Percentiles rank a stretch among this genome's conserved stretches.
Evolutionary conservation across 495 filamentous ascomycete genomes (phyloP).

Genomic region (Hypoxylon intermedium): DNA sequence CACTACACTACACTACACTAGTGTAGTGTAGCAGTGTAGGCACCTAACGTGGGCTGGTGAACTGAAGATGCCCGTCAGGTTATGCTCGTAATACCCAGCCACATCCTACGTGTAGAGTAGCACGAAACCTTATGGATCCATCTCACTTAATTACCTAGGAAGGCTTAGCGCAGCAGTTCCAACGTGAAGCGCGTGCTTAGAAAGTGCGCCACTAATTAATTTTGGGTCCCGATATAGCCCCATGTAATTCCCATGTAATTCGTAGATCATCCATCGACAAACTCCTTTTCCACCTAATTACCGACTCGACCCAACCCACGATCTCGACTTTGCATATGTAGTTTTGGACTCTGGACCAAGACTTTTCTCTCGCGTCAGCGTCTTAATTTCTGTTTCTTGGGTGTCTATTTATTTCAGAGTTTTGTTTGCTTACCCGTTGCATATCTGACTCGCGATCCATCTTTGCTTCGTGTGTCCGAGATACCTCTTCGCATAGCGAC

Average conservation of each 20-base stretch:
- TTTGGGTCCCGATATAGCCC: constrained; percentile 14
- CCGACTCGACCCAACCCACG: constrained; percentile 14
- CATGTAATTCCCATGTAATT: constrained; percentile 14
- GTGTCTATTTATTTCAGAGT: constrained; percentile 2
- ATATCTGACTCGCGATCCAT: background rate
- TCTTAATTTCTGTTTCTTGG: constrained; percentile 6
- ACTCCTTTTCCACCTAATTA: constrained; percentile 32
- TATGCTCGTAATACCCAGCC: constrained; percentile 12
- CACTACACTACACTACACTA: too few species aligned
- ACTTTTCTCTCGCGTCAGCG: constrained; percentile 11
- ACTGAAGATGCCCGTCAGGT: constrained; percentile 5
- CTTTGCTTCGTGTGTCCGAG: background rate
- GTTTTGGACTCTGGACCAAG: constrained; percentile 13
- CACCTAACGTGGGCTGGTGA: background rate
- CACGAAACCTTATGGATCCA: background rate
- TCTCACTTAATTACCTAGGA: constrained; percentile 18
- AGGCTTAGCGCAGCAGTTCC: constrained; percentile 11
- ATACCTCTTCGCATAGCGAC: constrained; percentile 9
- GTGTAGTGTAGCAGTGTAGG: too few species aligned
- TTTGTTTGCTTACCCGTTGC: constrained; percentile 4
- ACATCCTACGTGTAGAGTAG: too few species aligned
- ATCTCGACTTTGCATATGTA: too few species aligned
- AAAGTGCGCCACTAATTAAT: constrained; percentile 24
- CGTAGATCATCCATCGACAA: constrained; percentile 23
- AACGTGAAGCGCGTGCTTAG: constrained; percentile 14